Conservation (phyloP, 2,329 filamentous ascomycete species). For the Cladosporium oxysporum region DNA sequence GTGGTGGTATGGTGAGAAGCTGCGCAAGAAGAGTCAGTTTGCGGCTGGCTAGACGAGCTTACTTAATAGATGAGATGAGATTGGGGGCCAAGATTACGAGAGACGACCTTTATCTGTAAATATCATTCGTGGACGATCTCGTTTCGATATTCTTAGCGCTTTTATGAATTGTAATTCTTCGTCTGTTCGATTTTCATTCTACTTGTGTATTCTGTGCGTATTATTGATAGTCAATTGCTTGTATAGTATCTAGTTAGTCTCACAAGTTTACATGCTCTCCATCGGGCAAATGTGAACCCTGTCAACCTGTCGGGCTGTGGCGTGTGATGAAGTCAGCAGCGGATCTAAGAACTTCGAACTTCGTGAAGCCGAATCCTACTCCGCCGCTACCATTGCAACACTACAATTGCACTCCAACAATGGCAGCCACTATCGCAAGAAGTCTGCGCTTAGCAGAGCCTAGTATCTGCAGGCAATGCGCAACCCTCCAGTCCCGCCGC, state of each 20-base stretch:
- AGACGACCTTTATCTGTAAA: constrained; percentile 18
- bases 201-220: background rate
- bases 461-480: constrained; percentile 31
- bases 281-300: background rate
- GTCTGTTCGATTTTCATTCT: no score
- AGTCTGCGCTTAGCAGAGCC: constrained; percentile 25
- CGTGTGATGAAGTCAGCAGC: constrained; percentile 15
- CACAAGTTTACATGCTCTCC: background rate
- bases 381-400: constrained; percentile 23
- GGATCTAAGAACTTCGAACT: constrained; percentile 13
- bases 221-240: no score
- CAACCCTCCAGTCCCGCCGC: constrained; percentile 23
- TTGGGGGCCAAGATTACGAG: constrained; percentile 10
- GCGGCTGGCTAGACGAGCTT: constrained; percentile 32
- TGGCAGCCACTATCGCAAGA: constrained; percentile 19
- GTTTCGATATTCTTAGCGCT: background rate
- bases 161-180: background rate
- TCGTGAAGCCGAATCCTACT: constrained; percentile 2
- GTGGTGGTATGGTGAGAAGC: constrained; percentile 44
- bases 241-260: background rate
- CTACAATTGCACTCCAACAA: constrained; percentile 17
- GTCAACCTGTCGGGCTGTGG: background rate
- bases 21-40: constrained; percentile 40
- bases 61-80: constrained; percentile 10
- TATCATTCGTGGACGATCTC: background rate